phyloP scores from a whole-genome alignment of 2,329 filamentous ascomycete species.

The Colletotrichum lentis region DNA sequence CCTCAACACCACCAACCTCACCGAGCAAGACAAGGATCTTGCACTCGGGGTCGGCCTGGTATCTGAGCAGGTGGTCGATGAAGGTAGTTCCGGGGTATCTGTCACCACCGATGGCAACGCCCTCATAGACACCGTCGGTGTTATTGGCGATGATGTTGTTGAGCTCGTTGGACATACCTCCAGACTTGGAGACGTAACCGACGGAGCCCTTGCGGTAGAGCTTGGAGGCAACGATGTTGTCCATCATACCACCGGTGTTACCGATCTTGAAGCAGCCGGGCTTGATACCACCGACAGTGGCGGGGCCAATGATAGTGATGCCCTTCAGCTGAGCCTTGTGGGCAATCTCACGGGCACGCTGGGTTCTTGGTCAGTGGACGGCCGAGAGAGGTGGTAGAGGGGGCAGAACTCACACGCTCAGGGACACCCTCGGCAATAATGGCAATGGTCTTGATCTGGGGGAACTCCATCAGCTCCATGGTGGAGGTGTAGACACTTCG shows the following conservation, averaged over 20 bases:
- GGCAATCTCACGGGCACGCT: conserved; percentile 97
- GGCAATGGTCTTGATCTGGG: conserved; percentile 97
- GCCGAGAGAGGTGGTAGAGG: background rate
- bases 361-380: conserved; percentile 39
- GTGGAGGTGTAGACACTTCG: conserved; percentile 98
- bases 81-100: conserved; percentile 98
- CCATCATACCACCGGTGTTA: conserved; percentile 99
- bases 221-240: conserved; percentile 99
- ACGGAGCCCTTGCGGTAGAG: conserved; percentile 99
- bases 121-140: conserved; percentile 98
- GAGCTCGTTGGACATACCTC: conserved; percentile 99
- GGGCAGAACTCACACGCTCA: conserved; percentile 77
- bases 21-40: conserved; percentile 96
- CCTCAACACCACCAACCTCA: conserved; percentile 99
- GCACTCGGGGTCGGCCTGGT: conserved; percentile 95
- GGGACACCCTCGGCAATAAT: conserved; percentile 99
- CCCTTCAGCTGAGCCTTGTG: conserved; percentile 98
- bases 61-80: conserved; percentile 97
- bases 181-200: conserved; percentile 99
- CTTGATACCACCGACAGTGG: conserved; percentile 99
- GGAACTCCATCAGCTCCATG: conserved; percentile 96
- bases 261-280: conserved; percentile 99
- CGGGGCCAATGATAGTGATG: conserved; percentile 97
- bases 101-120: conserved; percentile 99
- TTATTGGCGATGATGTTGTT: conserved; percentile 99